phyloP scores from a whole-genome alignment of 768 basidiomycete species.

The Amanita jacksonii region DNA sequence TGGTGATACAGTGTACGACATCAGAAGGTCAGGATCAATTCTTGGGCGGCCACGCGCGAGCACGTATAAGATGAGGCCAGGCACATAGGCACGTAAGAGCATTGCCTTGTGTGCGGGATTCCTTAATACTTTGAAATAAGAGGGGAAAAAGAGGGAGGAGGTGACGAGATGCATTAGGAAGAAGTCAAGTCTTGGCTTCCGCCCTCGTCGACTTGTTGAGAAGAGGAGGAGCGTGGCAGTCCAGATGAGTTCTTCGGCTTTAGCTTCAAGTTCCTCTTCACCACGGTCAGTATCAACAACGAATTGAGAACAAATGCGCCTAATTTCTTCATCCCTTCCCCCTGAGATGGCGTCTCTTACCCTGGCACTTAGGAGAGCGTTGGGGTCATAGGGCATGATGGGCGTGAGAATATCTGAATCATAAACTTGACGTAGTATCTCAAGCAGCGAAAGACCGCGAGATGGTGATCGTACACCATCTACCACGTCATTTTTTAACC shows the following conservation, averaged over 20 bases:
- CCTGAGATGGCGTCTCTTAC: conserved; percentile 23
- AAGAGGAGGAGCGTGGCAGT: conserved; percentile 35
- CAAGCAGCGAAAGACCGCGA: conserved; percentile 33
- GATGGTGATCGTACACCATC: conserved; percentile 9
- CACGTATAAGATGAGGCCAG: conserved; percentile 25
- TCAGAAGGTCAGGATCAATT: conserved; percentile 38
- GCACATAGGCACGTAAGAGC: conserved; percentile 35
- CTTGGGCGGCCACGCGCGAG: conserved; percentile 42
- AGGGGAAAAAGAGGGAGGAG: conserved; percentile 39
- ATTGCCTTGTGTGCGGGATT: conserved; percentile 29
- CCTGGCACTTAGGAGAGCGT: conserved; percentile 30
- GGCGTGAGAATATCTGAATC: conserved; percentile 40
- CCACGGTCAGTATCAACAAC: conserved; percentile 23
- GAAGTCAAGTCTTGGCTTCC: conserved; percentile 43
- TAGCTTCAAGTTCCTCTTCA: conserved; percentile 26
- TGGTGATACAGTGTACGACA: conserved; percentile 35
- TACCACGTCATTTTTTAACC: background rate
- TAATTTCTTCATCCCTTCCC: conserved; percentile 35
- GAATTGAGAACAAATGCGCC: conserved; percentile 32
- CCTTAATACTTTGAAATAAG: conserved; percentile 25
- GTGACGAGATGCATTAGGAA: conserved; percentile 54
- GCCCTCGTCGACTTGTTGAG: conserved; percentile 34
- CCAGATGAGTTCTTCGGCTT: conserved; percentile 44
- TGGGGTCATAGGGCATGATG: conserved; percentile 40
- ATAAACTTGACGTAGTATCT: conserved; percentile 41